A percentile compares a stretch with the other conserved stretches of the same genome.
Conservation (phyloP, 495 filamentous ascomycete genomes). For the Xylaria curta region DNA sequence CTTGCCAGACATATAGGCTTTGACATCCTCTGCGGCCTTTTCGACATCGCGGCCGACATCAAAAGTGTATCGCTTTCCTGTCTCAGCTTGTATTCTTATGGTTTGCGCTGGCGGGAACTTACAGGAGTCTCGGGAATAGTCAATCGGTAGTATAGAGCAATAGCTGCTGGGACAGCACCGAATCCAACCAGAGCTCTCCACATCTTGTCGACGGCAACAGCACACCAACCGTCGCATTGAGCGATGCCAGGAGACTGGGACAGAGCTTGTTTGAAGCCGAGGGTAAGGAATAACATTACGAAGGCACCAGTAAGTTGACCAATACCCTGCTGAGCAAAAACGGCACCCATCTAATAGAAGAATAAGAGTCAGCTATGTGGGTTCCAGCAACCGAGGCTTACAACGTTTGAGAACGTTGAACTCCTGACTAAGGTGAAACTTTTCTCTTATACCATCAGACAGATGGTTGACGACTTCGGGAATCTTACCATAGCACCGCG, state of each 20-base stretch:
- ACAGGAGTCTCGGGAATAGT: slow-evolving; percentile 83
- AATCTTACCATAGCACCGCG: slow-evolving; percentile 30
- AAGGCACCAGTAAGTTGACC: slow-evolving; percentile 76
- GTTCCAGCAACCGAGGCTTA: background rate
- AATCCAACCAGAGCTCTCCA: slow-evolving; percentile 81
- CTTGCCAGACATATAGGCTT: slow-evolving; percentile 66
- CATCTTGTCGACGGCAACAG: slow-evolving; percentile 81
- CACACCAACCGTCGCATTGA: slow-evolving; percentile 68
- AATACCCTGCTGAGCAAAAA: slow-evolving; percentile 85
- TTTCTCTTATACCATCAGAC: slow-evolving; percentile 61
- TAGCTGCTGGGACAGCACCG: slow-evolving; percentile 76
- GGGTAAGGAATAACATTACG: slow-evolving; percentile 71
- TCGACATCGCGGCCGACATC: slow-evolving; percentile 81
- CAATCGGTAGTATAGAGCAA: slow-evolving; percentile 80
- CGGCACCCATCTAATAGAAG: slow-evolving; percentile 66
- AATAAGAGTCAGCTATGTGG: background rate
- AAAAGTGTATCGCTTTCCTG: slow-evolving; percentile 71
- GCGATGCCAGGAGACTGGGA: slow-evolving; percentile 51
- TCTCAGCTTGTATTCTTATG: slow-evolving; percentile 10
- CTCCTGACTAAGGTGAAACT: slow-evolving; percentile 36
- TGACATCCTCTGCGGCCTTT: slow-evolving; percentile 70
- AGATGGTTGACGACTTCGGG: background rate
- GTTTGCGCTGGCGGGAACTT: slow-evolving; percentile 57
- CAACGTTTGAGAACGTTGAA: slow-evolving; percentile 49
- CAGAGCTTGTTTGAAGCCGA: slow-evolving; percentile 76